These are phyloP conservation scores for Termitomyces sp. DNA, from an alignment of 768 basidiomycete genomes.

Conservation along the genomic window DNA sequence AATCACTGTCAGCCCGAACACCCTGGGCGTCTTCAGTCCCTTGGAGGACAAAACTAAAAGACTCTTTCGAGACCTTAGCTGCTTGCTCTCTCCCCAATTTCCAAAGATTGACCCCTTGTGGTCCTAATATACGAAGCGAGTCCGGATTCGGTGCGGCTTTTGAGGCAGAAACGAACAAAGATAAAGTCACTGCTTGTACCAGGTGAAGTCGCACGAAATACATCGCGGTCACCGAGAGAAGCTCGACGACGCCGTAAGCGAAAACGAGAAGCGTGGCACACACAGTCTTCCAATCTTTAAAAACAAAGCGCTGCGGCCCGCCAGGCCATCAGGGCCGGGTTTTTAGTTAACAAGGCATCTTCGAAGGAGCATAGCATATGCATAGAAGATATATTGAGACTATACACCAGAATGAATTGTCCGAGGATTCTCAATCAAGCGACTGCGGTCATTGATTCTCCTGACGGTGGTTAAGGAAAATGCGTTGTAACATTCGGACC, in stretches of 20 bases:
- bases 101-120: slow-evolving; percentile 66
- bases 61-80: slow-evolving; percentile 9
- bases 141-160: slow-evolving; percentile 10
- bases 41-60: slow-evolving; percentile 12
- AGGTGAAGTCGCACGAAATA: slow-evolving; percentile 1
- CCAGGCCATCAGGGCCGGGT: neutral
- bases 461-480: neutral
- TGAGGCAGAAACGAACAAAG: neutral
- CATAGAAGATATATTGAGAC: neutral
- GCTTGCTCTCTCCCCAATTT: slow-evolving; percentile 31
- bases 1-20: slow-evolving; percentile 24
- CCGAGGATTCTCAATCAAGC: neutral
- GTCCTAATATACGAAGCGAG: slow-evolving; percentile 27
- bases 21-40: slow-evolving; percentile 9
- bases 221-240: slow-evolving; percentile 3
- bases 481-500: neutral
- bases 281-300: neutral
- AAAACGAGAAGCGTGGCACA: neutral
- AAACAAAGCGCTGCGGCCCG: neutral
- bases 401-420: neutral
- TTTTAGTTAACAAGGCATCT: neutral
- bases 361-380: neutral
- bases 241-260: neutral
- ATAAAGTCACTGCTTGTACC: slow-evolving; percentile 2
- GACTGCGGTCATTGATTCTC: neutral